Conservation (phyloP, 2,329 filamentous ascomycete genomes). For the Stemphylium lycopersici region DNA sequence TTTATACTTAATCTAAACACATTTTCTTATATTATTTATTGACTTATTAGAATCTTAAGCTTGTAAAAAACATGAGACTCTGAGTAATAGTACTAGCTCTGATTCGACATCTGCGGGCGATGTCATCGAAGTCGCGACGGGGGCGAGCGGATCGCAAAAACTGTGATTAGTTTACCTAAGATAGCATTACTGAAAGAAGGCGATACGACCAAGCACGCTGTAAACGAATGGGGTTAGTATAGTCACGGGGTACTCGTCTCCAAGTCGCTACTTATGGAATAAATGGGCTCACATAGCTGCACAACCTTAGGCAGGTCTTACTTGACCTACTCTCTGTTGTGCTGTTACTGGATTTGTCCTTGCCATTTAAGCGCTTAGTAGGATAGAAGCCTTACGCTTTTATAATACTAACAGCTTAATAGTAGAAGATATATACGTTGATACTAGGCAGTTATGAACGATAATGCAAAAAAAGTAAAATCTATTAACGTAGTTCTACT, state of each 20-base stretch:
- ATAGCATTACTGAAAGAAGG: slow-evolving; percentile 2
- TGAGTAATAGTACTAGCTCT: background rate
- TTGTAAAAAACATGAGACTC: background rate
- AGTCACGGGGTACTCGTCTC: background rate
- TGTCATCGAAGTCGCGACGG: background rate
- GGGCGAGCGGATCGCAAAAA: slow-evolving; percentile 2
- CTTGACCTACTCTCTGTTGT: slow-evolving; percentile 1
- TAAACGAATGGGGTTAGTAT: background rate
- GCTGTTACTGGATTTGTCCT: background rate
- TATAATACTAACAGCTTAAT: background rate
- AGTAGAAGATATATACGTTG: background rate
- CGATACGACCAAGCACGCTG: slow-evolving; percentile 4
- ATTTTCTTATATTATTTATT: background rate
- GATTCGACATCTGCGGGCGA: slow-evolving; percentile 4
- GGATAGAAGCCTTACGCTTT: slow-evolving; percentile 1
- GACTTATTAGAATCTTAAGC: background rate
- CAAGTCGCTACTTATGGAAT: background rate
- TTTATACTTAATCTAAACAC: background rate
- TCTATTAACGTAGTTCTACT: background rate
- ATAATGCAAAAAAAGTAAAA: slow-evolving; percentile 5
- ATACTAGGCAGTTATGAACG: background rate
- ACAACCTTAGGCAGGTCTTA: background rate
- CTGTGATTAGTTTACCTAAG: background rate
- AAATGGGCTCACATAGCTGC: background rate
- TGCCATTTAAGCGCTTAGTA: background rate